A percentile compares a stretch with the other conserved stretches of the same genome.
Conservation (phyloP, 2,329 filamentous ascomycete species). For the Neonectria magnoliae region DNA sequence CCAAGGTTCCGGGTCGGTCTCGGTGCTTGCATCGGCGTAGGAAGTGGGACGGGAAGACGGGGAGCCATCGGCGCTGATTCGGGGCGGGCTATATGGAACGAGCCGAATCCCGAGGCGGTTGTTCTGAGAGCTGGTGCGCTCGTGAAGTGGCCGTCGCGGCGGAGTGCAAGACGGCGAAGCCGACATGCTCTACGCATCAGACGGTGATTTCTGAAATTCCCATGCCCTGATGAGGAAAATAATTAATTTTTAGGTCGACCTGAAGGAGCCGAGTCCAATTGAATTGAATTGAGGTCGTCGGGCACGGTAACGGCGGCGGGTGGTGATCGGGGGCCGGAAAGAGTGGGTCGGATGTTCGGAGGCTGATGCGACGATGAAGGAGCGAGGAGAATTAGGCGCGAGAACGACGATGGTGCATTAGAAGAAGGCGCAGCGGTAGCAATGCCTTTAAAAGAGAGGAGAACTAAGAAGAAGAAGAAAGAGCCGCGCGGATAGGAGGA, state of each 20-base stretch:
- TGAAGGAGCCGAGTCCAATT: constrained; percentile 13
- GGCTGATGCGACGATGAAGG: constrained; percentile 12
- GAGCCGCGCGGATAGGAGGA: constrained; percentile 1
- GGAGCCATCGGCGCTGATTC: constrained; percentile 47
- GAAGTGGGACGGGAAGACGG: constrained; percentile 39
- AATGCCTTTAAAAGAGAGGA: neutral
- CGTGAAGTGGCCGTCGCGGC: constrained; percentile 43
- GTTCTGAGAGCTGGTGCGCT: constrained; percentile 43
- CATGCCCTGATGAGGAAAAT: constrained; percentile 34
- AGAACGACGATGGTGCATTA: constrained; percentile 25
- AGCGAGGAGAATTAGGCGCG: constrained; percentile 28
- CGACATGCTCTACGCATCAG: constrained; percentile 48
- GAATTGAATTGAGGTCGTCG: constrained; percentile 16
- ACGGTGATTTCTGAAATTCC: constrained; percentile 31
- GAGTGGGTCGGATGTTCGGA: constrained; percentile 33
- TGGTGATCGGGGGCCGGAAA: constrained; percentile 24
- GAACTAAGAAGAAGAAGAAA: constrained; percentile 3
- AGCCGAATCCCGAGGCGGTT: constrained; percentile 50
- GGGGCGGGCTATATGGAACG: constrained; percentile 52
- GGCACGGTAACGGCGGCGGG: constrained; percentile 15
- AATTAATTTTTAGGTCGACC: neutral
- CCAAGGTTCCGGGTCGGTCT: constrained; percentile 34
- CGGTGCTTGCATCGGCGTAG: constrained; percentile 36
- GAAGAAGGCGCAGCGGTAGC: constrained; percentile 1
- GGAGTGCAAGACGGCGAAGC: constrained; percentile 44